A percentile compares a stretch with the other conserved stretches of the same genome.
phyloP scores from a whole-genome alignment of 1,139 yeast species.

The Lodderomyces beijingensis region DNA sequence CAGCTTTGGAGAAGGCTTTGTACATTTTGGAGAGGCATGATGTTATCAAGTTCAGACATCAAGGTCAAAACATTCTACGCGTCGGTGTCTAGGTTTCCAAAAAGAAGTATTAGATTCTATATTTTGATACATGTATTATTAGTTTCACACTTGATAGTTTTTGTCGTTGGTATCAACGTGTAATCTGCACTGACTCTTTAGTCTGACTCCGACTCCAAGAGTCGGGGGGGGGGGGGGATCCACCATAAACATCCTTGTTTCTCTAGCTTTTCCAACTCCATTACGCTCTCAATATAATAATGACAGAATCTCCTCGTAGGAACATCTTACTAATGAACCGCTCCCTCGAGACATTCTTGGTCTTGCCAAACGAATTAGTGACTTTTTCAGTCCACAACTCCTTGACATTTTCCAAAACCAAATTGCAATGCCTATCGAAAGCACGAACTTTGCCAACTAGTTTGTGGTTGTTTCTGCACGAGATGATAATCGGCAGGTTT shows the following conservation, averaged over 20 bases:
- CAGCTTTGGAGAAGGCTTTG: slow-evolving; percentile 81
- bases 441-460: slow-evolving; percentile 87
- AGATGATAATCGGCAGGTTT: slow-evolving; percentile 75
- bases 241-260: not conserved
- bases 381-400: slow-evolving; percentile 84
- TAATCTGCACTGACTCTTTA: no score
- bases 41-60: slow-evolving; percentile 81
- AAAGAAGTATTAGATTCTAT: no score
- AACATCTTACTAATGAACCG: slow-evolving; percentile 87
- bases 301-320: slow-evolving; percentile 92
- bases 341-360: slow-evolving; percentile 69
- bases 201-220: no score
- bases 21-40: slow-evolving; percentile 82
- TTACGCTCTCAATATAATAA: slow-evolving; percentile 63
- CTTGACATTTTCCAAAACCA: slow-evolving; percentile 88
- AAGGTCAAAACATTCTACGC: slow-evolving; percentile 80
- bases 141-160: no score
- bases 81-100: slow-evolving; percentile 58
- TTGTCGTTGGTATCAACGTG: no score
- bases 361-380: slow-evolving; percentile 63
- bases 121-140: no score
- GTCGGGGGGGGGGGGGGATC: not conserved
- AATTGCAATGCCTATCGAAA: slow-evolving; percentile 91
- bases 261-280: not conserved
- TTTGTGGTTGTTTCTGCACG: slow-evolving; percentile 90